These are phyloP conservation scores for Tuber indicum DNA, from an alignment of 495 filamentous ascomycete genomes.

Conservation along the genomic window DNA sequence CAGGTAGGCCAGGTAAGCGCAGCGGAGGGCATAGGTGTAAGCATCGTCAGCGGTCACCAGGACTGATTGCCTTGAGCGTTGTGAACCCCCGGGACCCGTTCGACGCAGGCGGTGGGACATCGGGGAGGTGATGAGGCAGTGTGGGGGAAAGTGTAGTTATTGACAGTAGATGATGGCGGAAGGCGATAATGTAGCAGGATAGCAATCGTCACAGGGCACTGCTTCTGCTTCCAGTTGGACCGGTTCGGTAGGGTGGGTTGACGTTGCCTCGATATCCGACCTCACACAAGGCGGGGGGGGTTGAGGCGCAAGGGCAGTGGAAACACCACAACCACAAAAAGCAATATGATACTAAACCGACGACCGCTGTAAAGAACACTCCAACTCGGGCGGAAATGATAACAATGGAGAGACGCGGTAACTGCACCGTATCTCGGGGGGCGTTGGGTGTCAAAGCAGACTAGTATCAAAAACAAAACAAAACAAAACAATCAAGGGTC, in stretches of 20 bases:
- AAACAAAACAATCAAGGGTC: not conserved
- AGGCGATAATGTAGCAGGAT: slow-evolving; percentile 2
- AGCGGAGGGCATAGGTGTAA: slow-evolving; percentile 80
- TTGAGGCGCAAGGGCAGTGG: not conserved
- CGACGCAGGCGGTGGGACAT: slow-evolving; percentile 34
- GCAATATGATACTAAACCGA: not conserved
- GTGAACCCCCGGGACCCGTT: slow-evolving; percentile 31
- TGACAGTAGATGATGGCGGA: slow-evolving; percentile 6
- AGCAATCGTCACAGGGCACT: slow-evolving; percentile 30
- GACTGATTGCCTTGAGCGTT: slow-evolving; percentile 34
- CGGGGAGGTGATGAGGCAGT: slow-evolving; percentile 9
- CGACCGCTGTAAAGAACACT: not conserved
- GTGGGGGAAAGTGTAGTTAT: slow-evolving; percentile 13
- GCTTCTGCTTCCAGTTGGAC: slow-evolving; percentile 9
- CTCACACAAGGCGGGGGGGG: slow-evolving; percentile 18
- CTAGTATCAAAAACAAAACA: not conserved
- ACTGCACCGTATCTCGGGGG: not conserved
- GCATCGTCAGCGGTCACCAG: slow-evolving; percentile 60
- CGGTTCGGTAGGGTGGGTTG: slow-evolving; percentile 13
- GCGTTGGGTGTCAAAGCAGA: not conserved
- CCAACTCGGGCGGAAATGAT: not conserved
- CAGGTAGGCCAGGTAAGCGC: slow-evolving; percentile 87
- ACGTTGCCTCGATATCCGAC: slow-evolving; percentile 20
- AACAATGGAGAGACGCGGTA: not conserved
- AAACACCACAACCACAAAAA: slow-evolving; percentile 2